Conservation (phyloP, 805 yeast genomes). For the Candida coquimbonensis region DNA sequence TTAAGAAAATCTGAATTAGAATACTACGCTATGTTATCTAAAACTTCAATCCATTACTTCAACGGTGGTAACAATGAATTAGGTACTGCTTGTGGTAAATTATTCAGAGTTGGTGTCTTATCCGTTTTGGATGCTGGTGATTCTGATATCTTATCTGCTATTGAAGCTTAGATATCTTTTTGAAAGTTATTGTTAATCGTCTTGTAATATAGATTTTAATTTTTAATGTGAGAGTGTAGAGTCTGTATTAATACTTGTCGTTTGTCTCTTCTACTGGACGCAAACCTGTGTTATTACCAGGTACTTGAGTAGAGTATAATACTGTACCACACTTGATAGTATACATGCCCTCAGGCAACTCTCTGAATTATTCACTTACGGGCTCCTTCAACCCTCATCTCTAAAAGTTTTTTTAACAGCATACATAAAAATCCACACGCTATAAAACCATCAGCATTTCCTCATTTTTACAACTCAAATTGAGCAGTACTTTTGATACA, state of each 20-base stretch:
- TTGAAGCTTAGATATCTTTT: conserved; percentile 15
- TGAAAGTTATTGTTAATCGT: background rate
- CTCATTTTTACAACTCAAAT: background rate
- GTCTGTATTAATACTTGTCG: no score
- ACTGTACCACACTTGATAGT: no score
- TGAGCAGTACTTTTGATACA: background rate
- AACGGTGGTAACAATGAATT: conserved; percentile 99
- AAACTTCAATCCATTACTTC: conserved; percentile 96
- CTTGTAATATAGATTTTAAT: conserved; percentile 5
- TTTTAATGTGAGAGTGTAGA: background rate
- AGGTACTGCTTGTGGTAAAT: conserved; percentile 99
- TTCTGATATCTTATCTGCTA: conserved; percentile 88
- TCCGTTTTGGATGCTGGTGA: conserved; percentile 98
- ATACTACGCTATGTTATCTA: conserved; percentile 99
- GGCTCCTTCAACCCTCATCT: no score
- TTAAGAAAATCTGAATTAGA: conserved; percentile 99
- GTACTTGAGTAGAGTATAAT: no score
- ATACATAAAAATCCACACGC: no score
- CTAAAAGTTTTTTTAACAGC: background rate
- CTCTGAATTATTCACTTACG: no score
- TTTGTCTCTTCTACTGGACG: no score
- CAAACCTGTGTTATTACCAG: no score
- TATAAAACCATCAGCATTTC: background rate
- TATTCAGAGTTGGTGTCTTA: conserved; percentile 98
- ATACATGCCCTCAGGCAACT: no score